Base-by-base conservation (phyloP, 1,139 yeast genomes). In the Protomyces arabidopsidicola region DNA sequence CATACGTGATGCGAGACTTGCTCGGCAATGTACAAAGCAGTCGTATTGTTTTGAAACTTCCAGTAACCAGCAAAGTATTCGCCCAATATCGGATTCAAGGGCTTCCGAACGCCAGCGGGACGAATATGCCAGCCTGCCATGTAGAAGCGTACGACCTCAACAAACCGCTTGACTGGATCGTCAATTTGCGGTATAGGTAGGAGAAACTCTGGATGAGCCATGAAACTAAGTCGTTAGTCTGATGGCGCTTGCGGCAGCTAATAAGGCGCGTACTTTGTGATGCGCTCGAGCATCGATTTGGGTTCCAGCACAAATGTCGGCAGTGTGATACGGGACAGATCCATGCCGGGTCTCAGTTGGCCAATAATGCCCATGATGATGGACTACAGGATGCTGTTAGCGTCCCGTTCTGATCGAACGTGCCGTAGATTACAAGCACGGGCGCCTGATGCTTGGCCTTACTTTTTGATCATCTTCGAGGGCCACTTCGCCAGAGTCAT, bases 51-150 rank as follows among this genome's bases (percentile, higher is more conserved):
- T 12, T 93, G 84, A 61, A 89, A 77, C 70, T 90, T 95, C 98
- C 98, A 93, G 73, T 88, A 91, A 72, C 97, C 87, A 18, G 88
- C 81, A 73, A 90, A 93, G 69, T 86, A 81, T 73, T 93, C 98
- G 35, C 98, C 98, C 36, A 93, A 75, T 5, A 95, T 90, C 0
- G 98, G 98, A 71, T 93, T 93, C 70, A 93, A 79, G 0, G 98
- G 98, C 75, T 93, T 93, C 74, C 95, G 93, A 12, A 93, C 98
- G 0, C 98, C 98, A 73, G 91, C 93, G 27, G 98, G 98, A 1
- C 97, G 95, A 72, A 93, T 91, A 72, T 93, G 98, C 98, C 98
- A 93, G 57, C 95, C 90, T 1, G 97, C 84, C 73, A 93, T 79
- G 73, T 91, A 93, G 96, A 97, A 93, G 71, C 85, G 62, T 12